phyloP scores from a whole-genome alignment of 768 basidiomycete genomes.

The Lanmaoa pseudosensibilis region DNA sequence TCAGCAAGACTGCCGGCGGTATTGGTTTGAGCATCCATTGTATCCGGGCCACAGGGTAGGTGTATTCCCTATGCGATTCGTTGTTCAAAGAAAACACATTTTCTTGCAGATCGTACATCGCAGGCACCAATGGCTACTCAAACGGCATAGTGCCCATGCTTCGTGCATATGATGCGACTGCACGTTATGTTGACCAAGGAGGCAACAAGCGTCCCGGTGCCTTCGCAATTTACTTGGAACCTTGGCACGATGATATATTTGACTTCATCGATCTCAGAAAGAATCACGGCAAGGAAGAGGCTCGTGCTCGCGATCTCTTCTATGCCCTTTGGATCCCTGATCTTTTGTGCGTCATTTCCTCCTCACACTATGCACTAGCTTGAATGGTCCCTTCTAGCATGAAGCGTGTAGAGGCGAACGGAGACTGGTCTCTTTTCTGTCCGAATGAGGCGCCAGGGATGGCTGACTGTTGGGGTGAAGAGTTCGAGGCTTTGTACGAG shows the following conservation, averaged over 20 bases:
- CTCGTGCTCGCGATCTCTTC: constrained; percentile 94
- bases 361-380: not conserved
- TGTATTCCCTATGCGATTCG: not conserved
- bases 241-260: constrained; percentile 97
- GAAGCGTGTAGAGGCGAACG: constrained; percentile 91
- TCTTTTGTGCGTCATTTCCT: constrained; percentile 68
- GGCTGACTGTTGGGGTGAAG: constrained; percentile 83
- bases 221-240: constrained; percentile 97
- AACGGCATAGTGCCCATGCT: constrained; percentile 99
- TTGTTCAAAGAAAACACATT: not conserved
- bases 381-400: constrained; percentile 53
- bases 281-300: constrained; percentile 99
- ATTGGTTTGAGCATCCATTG: constrained; percentile 96
- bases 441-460: constrained; percentile 94
- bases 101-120: constrained; percentile 83
- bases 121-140: constrained; percentile 98
- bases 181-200: constrained; percentile 98
- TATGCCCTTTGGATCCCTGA: constrained; percentile 98
- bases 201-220: constrained; percentile 99
- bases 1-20: constrained; percentile 98
- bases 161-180: constrained; percentile 95
- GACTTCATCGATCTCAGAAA: constrained; percentile 97
- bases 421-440: constrained; percentile 95
- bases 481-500: constrained; percentile 85
- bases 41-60: constrained; percentile 92